Base-by-base conservation (phyloP, 345 rosid species). In the Triadica sebifera region DNA sequence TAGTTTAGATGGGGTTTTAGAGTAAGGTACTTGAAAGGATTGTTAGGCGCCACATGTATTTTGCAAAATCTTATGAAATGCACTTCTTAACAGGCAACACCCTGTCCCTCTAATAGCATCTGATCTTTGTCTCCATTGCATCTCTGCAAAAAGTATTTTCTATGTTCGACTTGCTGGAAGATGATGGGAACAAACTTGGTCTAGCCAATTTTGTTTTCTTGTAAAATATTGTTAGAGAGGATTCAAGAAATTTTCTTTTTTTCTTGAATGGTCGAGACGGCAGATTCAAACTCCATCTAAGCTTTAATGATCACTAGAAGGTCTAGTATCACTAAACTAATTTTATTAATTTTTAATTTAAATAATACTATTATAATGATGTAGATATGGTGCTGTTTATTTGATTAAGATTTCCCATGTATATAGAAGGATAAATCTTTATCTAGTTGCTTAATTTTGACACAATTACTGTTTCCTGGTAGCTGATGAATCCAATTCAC, bases 1-100 rank as follows among this genome's bases (percentile, higher is more conserved):
- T 78, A 39, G 87, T 81, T 81, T 78, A 68, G 75, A 67, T 37
- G 85, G 79, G 83, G 77, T 81, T 85, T 85, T 84, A 81, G 84
- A 78, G 88, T 83, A 73, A 75, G 65, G 63, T 34, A 29, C 46
- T 25, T 69, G 57, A 71, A 0, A 59, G 57, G 56, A 74, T 70
- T 69, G 82, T 68, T 70, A 66, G 71, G 12, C 70, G 83, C 78
- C 81, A 79, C 78, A 56, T 82, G 84, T 72, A 46, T 70, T 12
- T 59, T 16, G 13, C 71, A 55, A 62, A 65, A 76, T 67, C 73
- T 64, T 13, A 50, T 68, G 29, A 51, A 24, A 24, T 57, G 53
- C 19, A 25, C 39, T 55, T 39, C 4, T 70, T 5, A 20, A 55
- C 29, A 9, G 45, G 19, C 2, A 41, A 20, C 55, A 53, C 29